A percentile compares a stretch with the other conserved stretches of the same genome.
phyloP scores from a whole-genome alignment of 176 grass and related monocot species.

The Aegilops longissima region DNA sequence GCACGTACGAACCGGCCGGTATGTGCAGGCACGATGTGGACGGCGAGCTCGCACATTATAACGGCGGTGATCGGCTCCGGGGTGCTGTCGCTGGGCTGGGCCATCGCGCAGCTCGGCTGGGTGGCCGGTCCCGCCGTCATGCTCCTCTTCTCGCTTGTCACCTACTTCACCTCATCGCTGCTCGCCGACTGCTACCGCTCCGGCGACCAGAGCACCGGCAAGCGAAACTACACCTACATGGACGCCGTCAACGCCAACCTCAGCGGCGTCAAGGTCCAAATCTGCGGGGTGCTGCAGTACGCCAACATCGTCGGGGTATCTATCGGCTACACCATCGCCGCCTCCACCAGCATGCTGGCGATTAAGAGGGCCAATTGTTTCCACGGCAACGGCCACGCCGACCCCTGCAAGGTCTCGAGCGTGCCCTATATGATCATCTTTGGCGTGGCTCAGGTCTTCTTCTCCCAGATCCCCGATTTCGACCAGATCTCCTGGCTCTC shows the following conservation, averaged over 20 bases:
- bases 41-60: conserved; percentile 92
- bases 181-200: conserved; percentile 92
- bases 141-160: conserved; percentile 91
- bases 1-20: neutral
- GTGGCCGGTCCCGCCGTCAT: conserved; percentile 84
- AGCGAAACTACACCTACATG: conserved; percentile 98
- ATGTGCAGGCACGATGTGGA: conserved; percentile 60
- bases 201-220: conserved; percentile 61
- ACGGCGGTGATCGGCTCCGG: conserved; percentile 93
- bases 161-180: conserved; percentile 83
- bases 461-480: conserved; percentile 84
- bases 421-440: conserved; percentile 81
- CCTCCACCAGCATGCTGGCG: conserved; percentile 80
- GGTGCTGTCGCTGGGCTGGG: conserved; percentile 82
- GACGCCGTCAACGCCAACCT: conserved; percentile 85
- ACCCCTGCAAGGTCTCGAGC: conserved; percentile 64
- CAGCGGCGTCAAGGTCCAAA: conserved; percentile 70
- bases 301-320: conserved; percentile 80
- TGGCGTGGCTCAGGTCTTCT: conserved; percentile 58
- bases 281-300: conserved; percentile 75
- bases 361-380: conserved; percentile 79
- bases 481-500: conserved; percentile 93
- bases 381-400: conserved; percentile 55
- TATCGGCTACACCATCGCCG: conserved; percentile 88
- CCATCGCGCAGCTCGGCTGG: conserved; percentile 94